Evolutionary conservation across 1,284 basidiomycete genomes (phyloP).

Genomic region (Tilletia walkeri): DNA sequence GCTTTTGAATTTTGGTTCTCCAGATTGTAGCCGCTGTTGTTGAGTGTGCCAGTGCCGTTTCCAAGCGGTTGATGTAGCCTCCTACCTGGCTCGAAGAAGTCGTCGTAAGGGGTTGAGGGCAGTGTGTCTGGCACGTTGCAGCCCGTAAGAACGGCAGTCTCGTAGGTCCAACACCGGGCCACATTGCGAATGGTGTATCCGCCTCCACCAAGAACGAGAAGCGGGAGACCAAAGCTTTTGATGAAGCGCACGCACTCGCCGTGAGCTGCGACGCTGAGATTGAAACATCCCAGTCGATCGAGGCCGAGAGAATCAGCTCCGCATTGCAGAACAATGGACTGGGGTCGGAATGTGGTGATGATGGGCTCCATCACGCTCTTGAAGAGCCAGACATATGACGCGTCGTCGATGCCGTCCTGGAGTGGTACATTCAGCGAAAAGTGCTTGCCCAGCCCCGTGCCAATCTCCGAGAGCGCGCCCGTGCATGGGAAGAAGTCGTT

Average conservation of each 20-base stretch:
- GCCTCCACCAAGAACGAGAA: conserved; percentile 88
- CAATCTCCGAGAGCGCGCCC: conserved; percentile 52
- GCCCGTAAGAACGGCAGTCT: conserved; percentile 77
- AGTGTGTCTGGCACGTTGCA: conserved; percentile 79
- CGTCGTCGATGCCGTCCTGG: conserved; percentile 94
- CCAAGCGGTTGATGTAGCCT: conserved; percentile 82
- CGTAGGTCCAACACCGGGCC: conserved; percentile 97
- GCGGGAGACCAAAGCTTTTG: conserved; percentile 81
- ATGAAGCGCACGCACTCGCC: conserved; percentile 97
- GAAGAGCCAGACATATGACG: conserved; percentile 91
- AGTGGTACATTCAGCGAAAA: conserved; percentile 94
- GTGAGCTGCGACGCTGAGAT: conserved; percentile 96
- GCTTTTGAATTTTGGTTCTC: conserved; percentile 84
- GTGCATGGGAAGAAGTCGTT: conserved; percentile 80
- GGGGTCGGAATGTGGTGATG: conserved; percentile 82
- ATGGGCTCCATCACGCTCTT: conserved; percentile 94
- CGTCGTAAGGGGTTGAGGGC: conserved; percentile 83
- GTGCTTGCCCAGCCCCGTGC: conserved; percentile 70
- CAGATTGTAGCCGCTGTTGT: conserved; percentile 61
- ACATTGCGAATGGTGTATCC: conserved; percentile 91
- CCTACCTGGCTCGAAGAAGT: conserved; percentile 89
- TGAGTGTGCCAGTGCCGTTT: background rate
- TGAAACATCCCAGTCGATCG: conserved; percentile 93
- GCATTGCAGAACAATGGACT: conserved; percentile 91
- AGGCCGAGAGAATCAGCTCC: conserved; percentile 94